Conservation (phyloP, 164 flowering plant species). For the Paratinospora sagittata region DNA sequence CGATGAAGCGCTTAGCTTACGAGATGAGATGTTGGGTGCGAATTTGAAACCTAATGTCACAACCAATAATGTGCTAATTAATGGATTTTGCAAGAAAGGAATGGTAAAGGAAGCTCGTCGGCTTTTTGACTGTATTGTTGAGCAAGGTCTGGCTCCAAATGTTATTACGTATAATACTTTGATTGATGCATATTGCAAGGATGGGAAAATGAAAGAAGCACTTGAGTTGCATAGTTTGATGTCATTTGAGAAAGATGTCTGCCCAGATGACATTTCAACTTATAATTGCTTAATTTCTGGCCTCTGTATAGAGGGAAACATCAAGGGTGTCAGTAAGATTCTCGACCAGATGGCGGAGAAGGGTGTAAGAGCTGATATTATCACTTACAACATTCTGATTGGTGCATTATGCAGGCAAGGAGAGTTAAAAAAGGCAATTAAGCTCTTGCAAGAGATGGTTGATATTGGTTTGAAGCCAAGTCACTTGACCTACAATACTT, state of each 20-base stretch:
- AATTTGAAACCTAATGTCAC: slow-evolving; percentile 21
- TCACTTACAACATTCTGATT: slow-evolving; percentile 28
- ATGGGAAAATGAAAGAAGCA: slow-evolving; percentile 23
- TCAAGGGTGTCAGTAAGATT: slow-evolving; percentile 24
- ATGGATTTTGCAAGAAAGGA: slow-evolving; percentile 26
- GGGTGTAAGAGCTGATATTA: slow-evolving; percentile 21
- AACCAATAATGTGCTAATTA: slow-evolving; percentile 25
- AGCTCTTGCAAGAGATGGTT: slow-evolving; percentile 27
- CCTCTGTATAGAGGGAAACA: slow-evolving; percentile 20
- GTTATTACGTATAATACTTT: slow-evolving; percentile 24
- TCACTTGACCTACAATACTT: slow-evolving; percentile 29
- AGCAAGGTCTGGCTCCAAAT: slow-evolving; percentile 14
- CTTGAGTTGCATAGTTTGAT: slow-evolving; percentile 17
- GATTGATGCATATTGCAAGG: slow-evolving; percentile 27
- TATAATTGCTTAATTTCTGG: slow-evolving; percentile 30
- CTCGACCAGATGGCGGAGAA: slow-evolving; percentile 28
- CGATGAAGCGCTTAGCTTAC: slow-evolving; percentile 19
- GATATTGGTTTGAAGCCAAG: slow-evolving; percentile 23
- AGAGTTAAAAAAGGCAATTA: slow-evolving; percentile 20
- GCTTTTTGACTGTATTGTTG: slow-evolving; percentile 15
- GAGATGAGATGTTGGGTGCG: slow-evolving; percentile 17
- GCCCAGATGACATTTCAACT: slow-evolving; percentile 17
- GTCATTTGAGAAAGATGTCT: slow-evolving; percentile 11
- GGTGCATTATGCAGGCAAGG: slow-evolving; percentile 26
- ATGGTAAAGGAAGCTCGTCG: slow-evolving; percentile 23